phyloP scores from a whole-genome alignment of 2,329 filamentous ascomycete species.

The Alternaria burnsii region DNA sequence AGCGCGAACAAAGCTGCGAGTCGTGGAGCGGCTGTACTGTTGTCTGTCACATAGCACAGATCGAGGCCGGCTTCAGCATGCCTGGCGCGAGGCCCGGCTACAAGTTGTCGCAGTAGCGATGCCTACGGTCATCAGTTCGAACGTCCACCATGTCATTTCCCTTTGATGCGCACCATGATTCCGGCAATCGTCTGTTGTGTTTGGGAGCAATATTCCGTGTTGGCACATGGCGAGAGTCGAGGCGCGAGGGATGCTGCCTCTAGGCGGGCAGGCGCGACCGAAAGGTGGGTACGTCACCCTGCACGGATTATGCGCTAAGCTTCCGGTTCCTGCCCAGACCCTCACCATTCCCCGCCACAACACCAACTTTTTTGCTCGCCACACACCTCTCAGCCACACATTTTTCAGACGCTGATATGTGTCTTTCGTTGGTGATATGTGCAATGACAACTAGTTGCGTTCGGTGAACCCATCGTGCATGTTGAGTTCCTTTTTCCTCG shows the following conservation, averaged over 20 bases:
- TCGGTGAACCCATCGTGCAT: neutral
- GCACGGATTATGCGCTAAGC: constrained; percentile 2
- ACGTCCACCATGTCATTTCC: neutral
- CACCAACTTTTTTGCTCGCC: neutral
- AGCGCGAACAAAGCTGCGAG: constrained; percentile 19
- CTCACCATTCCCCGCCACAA: neutral
- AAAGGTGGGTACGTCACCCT: constrained; percentile 20
- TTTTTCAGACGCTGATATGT: too few species aligned
- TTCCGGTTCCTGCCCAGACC: constrained; percentile 12
- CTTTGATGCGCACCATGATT: constrained; percentile 11
- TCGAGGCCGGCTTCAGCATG: constrained; percentile 91
- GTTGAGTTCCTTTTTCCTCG: neutral
- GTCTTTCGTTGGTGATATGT: too few species aligned
- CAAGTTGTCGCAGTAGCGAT: constrained; percentile 82
- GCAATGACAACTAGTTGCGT: neutral
- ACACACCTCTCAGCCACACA: neutral
- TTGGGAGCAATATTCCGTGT: neutral
- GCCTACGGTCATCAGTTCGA: constrained; percentile 32
- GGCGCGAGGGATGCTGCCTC: constrained; percentile 4
- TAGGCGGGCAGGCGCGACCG: constrained; percentile 12
- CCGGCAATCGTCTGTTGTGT: constrained; percentile 1
- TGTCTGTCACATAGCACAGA: constrained; percentile 92
- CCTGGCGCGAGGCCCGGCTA: constrained; percentile 83
- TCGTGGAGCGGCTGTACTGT: constrained; percentile 62
- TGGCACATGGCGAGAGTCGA: constrained; percentile 12